Evolutionary conservation across 75 land plant genomes (phyloP).

Genomic region (Selaginella tamariscina): DNA sequence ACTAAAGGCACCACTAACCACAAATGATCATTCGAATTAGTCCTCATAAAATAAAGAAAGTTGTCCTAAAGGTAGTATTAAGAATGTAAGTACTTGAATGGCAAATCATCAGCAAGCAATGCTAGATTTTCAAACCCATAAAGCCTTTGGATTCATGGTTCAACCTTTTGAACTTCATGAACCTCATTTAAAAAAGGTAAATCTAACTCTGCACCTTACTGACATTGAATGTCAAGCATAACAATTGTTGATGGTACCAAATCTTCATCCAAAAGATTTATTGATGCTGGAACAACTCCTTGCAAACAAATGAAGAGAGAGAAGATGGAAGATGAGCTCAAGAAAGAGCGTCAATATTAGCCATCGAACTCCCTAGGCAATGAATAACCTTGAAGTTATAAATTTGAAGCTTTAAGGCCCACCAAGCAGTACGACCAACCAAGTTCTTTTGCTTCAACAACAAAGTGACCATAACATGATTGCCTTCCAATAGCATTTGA

Average conservation of each 20-base stretch:
- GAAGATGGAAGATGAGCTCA: background rate
- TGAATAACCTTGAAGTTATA: background rate
- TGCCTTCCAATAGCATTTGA: background rate
- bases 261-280: background rate
- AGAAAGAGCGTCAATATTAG: background rate
- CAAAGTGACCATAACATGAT: background rate
- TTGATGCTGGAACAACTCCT: background rate
- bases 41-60: background rate
- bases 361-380: background rate
- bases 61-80: background rate
- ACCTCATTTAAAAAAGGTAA: background rate
- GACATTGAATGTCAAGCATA: background rate
- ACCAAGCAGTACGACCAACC: background rate
- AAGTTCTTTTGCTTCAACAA: background rate
- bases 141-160: background rate
- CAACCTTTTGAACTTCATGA: background rate
- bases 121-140: background rate
- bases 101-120: background rate
- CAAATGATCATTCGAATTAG: background rate
- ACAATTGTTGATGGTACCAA: background rate
- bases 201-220: background rate
- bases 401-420: background rate
- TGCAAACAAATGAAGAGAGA: background rate
- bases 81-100: background rate
- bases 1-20: background rate